Evolutionary conservation across 2,329 filamentous ascomycete genomes (phyloP).

Genomic region (Paecilomyces formosus): DNA sequence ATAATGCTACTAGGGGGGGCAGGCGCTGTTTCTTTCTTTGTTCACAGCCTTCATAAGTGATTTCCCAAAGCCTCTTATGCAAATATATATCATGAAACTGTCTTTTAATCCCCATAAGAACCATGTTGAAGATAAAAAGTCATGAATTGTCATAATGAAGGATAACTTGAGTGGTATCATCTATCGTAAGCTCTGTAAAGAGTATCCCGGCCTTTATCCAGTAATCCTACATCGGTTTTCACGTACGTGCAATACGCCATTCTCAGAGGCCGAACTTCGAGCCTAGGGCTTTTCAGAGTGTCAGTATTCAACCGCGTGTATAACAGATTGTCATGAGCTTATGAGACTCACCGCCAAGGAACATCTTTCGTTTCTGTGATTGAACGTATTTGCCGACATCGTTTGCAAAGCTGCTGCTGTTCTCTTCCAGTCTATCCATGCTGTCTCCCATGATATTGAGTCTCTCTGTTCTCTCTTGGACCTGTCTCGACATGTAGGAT

Average conservation of each 20-base stretch:
- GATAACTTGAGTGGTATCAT: neutral
- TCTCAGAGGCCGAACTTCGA: constrained; percentile 9
- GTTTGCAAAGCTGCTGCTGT: constrained; percentile 74
- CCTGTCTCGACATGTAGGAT: constrained; percentile 75
- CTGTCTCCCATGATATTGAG: constrained; percentile 74
- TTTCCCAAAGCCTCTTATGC: neutral
- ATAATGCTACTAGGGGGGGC: neutral
- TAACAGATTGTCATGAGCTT: neutral
- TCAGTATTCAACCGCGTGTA: neutral
- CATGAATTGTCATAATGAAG: neutral
- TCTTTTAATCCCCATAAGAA: neutral
- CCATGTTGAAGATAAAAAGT: neutral
- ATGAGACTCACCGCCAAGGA: constrained; percentile 55
- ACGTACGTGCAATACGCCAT: neutral
- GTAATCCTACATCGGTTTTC: neutral
- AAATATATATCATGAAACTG: neutral
- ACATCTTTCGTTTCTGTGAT: constrained; percentile 78
- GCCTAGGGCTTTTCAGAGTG: constrained; percentile 4
- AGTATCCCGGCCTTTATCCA: neutral
- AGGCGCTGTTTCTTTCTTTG: neutral
- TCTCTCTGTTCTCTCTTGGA: constrained; percentile 86
- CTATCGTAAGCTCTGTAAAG: neutral
- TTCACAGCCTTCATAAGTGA: neutral
- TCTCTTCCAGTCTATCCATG: constrained; percentile 75
- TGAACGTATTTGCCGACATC: constrained; percentile 82